phyloP scores from a whole-genome alignment of 768 basidiomycete species.

The Trametopsis cervina region DNA sequence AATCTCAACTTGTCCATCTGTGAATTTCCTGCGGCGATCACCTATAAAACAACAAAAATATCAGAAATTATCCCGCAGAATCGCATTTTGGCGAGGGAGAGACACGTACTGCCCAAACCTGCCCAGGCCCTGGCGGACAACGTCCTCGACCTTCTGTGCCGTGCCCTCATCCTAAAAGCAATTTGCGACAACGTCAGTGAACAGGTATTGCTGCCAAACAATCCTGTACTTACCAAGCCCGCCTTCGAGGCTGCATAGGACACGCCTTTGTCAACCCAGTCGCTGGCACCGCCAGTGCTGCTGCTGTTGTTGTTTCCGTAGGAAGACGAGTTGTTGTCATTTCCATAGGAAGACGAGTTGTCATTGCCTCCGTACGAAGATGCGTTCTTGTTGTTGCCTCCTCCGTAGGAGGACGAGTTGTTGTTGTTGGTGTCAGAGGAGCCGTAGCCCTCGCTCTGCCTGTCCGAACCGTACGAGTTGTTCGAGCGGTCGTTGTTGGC shows the following conservation, averaged over 20 bases:
- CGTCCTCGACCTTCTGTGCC: too few species aligned
- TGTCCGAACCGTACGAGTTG: conserved; percentile 9
- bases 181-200: too few species aligned
- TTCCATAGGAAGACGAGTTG: conserved; percentile 3
- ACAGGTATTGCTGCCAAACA: too few species aligned
- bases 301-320: conserved; percentile 14
- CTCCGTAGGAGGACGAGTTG: conserved; percentile 2
- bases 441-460: conserved; percentile 8
- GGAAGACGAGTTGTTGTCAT: conserved; percentile 8
- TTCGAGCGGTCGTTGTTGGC: conserved; percentile 3
- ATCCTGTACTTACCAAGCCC: too few species aligned
- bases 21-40: too few species aligned
- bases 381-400: conserved; percentile 21
- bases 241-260: conserved; percentile 28
- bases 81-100: too few species aligned
- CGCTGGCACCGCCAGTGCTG: conserved; percentile 18
- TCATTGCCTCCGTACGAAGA: conserved; percentile 8
- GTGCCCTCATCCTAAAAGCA: too few species aligned
- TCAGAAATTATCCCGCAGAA: too few species aligned
- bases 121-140: too few species aligned
- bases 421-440: conserved; percentile 2
- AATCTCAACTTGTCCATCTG: too few species aligned
- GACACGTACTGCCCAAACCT: too few species aligned
- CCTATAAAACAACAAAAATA: too few species aligned
- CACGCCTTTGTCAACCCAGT: conserved; percentile 35